Evolutionary conservation across 169 alveolate species (phyloP).

Genomic region (Ichthyophthirius multifiliis): DNA sequence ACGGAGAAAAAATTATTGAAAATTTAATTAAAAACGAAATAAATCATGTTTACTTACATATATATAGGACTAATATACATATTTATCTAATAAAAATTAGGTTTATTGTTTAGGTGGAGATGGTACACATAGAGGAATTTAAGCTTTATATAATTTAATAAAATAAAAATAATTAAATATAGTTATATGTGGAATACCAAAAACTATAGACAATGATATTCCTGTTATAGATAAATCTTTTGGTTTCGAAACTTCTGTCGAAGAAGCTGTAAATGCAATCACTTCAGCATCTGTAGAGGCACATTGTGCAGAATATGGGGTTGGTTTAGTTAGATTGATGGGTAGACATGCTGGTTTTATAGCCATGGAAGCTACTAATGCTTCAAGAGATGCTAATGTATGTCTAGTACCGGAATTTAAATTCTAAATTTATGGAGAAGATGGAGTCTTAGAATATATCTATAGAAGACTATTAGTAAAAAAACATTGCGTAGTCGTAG

Average conservation of each 20-base stretch:
- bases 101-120: constrained; percentile 85
- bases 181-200: constrained; percentile 86
- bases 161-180: constrained; percentile 50
- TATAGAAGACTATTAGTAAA: constrained; percentile 59
- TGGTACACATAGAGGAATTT: constrained; percentile 90
- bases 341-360: constrained; percentile 88
- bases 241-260: constrained; percentile 86
- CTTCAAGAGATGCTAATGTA: constrained; percentile 83
- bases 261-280: constrained; percentile 74
- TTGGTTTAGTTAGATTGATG: constrained; percentile 88
- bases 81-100: neutral
- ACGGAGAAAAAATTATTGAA: constrained; percentile 62
- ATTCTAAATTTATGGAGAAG: constrained; percentile 74
- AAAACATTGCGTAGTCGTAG: constrained; percentile 84
- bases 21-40: constrained; percentile 56
- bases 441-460: constrained; percentile 67
- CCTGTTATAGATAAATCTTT: constrained; percentile 87
- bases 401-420: constrained; percentile 85
- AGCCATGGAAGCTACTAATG: constrained; percentile 75
- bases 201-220: constrained; percentile 93
- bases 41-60: constrained; percentile 53
- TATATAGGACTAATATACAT: neutral
- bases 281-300: constrained; percentile 87
- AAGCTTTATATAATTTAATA: constrained; percentile 58
- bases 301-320: constrained; percentile 82